Conservation (phyloP, 2,329 filamentous ascomycete species). For the Monosporascus ibericus region DNA sequence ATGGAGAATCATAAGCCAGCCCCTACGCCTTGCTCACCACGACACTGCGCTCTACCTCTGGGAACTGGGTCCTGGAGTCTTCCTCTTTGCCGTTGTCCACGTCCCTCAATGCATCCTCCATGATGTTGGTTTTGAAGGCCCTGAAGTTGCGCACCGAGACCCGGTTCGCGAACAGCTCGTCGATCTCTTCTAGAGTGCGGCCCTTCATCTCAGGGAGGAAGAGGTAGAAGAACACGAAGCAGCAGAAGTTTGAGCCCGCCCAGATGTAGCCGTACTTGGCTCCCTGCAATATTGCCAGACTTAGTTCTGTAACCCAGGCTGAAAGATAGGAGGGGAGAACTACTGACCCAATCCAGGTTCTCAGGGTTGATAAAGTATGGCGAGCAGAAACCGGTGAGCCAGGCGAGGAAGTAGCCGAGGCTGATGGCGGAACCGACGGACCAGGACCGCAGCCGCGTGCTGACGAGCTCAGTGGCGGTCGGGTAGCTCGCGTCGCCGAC, state of each 20-base stretch:
- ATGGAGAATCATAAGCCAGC: no score
- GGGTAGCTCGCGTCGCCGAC: slow-evolving; percentile 35
- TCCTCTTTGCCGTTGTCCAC: slow-evolving; percentile 3
- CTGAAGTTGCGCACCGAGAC: slow-evolving; percentile 22
- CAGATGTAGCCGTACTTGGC: slow-evolving; percentile 39
- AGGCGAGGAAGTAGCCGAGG: slow-evolving; percentile 41
- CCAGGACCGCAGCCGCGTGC: slow-evolving; percentile 37
- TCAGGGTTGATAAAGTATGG: slow-evolving; percentile 26
- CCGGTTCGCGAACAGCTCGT: slow-evolving; percentile 22
- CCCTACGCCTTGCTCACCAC: neutral
- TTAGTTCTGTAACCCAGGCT: neutral
- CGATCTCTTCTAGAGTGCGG: slow-evolving; percentile 23
- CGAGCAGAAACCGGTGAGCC: slow-evolving; percentile 24
- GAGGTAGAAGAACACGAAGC: slow-evolving; percentile 23
- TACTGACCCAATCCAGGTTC: slow-evolving; percentile 23
- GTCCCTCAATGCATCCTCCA: slow-evolving; percentile 18
- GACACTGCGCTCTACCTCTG: neutral
- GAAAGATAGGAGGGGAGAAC: neutral
- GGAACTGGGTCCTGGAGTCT: slow-evolving; percentile 1
- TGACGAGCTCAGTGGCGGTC: slow-evolving; percentile 36
- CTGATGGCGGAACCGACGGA: slow-evolving; percentile 44
- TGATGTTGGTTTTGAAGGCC: slow-evolving; percentile 18
- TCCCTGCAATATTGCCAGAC: slow-evolving; percentile 20
- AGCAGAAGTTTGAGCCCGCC: slow-evolving; percentile 24
- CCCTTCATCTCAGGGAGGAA: slow-evolving; percentile 24